Evolutionary conservation across 2,329 filamentous ascomycete species (phyloP).

Genomic region (Ophiostoma australiae): DNA sequence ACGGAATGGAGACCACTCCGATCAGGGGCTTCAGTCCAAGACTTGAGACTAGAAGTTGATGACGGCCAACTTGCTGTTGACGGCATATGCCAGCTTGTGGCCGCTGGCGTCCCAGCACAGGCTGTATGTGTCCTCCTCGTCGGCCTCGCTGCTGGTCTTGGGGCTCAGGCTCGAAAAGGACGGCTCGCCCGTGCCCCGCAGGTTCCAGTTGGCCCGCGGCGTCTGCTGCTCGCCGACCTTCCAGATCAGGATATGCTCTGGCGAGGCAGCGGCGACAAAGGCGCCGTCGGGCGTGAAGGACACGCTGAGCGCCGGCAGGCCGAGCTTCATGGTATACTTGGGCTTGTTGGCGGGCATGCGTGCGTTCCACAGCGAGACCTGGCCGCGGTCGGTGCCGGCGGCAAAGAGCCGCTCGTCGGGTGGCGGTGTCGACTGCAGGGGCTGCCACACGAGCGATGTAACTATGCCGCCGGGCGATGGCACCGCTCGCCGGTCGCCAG

Average conservation of each 20-base stretch:
- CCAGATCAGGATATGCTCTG: conserved; percentile 57
- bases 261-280: conserved; percentile 58
- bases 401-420: conserved; percentile 55
- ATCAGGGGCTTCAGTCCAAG: not conserved
- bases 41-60: conserved; percentile 28
- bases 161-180: conserved; percentile 52
- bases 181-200: conserved; percentile 41
- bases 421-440: conserved; percentile 39
- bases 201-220: conserved; percentile 56
- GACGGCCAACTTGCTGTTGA: conserved; percentile 45
- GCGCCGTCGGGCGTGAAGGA: conserved; percentile 60
- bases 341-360: conserved; percentile 50
- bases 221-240: conserved; percentile 56
- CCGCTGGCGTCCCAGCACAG: conserved; percentile 59
- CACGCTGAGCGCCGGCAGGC: conserved; percentile 51
- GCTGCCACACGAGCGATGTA: conserved; percentile 49
- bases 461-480: conserved; percentile 11
- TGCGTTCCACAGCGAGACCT: conserved; percentile 59
- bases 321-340: conserved; percentile 58
- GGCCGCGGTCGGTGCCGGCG: conserved; percentile 41
- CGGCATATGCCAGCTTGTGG: conserved; percentile 58
- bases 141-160: conserved; percentile 46
- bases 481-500: conserved; percentile 20
- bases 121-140: conserved; percentile 58
- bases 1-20: conserved; percentile 8